Evolutionary conservation across 129 eudicot genomes (phyloP), one percentile per base, ranked within the genome.

Genomic region (Gnaphalium uliginosum): DNA sequence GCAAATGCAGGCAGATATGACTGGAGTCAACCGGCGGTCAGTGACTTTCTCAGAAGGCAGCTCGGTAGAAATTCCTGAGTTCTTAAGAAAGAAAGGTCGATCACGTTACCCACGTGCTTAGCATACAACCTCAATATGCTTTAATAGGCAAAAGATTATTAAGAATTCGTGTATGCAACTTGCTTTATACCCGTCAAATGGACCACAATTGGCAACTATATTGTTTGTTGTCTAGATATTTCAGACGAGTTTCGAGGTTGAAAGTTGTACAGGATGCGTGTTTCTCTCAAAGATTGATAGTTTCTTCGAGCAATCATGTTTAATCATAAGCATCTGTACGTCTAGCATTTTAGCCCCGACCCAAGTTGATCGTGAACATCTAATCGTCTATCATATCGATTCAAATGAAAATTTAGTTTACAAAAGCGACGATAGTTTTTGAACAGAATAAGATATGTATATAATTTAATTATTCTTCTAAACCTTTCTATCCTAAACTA

Each of bases 21-120:
- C 65, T 33, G 78, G 78, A 51, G 6, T 48, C 19, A 79, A 66
- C 75, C 37, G 74, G 25, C 78, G 69, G 74, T 11, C 83, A 19
- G 50, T 76, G 46, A 60, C 21, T 29, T 69, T 59, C 74, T 15
- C 74, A 8, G 97, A 87, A 82, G 87, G 84, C 64, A 79, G 79
- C 59, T 68, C 85, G 6, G 87, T 84, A 21, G 92, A 87, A 76
- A 94, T 94, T 71, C 97, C 98, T 0, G 90, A 90, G 79, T 90
- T 94, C 79, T 79, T 94, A 68, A 89, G 87, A 80, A 94, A 88
- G 86, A 94, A 94, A 85, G 98, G 97, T 61, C 93, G 93, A 35
- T 87, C 98, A 13, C 93, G 93, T 71, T 94, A 83, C 76, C 98
- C 97, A 26, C 86, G 93, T 75, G 97, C 96, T 41, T 94, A 66